Evolutionary conservation across 176 grass and related monocot species (phyloP).

Genomic region (maize (Zea mays)): DNA sequence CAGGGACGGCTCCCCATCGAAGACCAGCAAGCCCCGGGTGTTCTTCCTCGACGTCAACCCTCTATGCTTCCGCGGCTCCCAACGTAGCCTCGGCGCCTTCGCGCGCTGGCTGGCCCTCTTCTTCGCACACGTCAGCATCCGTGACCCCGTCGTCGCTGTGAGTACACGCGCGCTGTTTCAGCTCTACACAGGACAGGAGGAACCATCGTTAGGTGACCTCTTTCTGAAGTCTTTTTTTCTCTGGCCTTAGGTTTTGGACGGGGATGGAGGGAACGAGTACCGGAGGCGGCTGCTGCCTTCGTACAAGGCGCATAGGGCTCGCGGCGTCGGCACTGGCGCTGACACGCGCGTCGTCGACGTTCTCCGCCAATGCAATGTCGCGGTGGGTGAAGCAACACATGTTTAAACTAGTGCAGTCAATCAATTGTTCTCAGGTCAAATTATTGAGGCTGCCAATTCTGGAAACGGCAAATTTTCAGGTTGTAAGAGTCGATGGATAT

Average conservation of each 20-base stretch:
- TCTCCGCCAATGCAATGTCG: constrained; percentile 64
- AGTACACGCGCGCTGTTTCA: constrained; percentile 15
- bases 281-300: constrained; percentile 67
- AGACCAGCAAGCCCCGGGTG: constrained; percentile 37
- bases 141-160: constrained; percentile 72
- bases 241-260: constrained; percentile 67
- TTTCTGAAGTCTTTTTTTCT: neutral
- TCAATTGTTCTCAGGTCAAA: neutral
- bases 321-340: constrained; percentile 38
- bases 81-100: constrained; percentile 64
- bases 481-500: constrained; percentile 76
- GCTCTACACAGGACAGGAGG: neutral
- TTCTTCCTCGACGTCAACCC: constrained; percentile 86
- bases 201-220: neutral
- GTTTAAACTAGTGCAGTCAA: neutral
- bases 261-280: constrained; percentile 74
- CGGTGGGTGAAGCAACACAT: constrained; percentile 38
- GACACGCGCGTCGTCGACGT: constrained; percentile 63
- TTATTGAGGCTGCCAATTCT: neutral
- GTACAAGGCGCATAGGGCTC: constrained; percentile 67
- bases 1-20: constrained; percentile 25
- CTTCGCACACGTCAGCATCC: constrained; percentile 75
- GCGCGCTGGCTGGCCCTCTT: constrained; percentile 73
- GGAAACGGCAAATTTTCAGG: constrained; percentile 47
- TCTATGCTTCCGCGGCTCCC: constrained; percentile 67